Conservation (phyloP, 768 basidiomycete genomes). For the Steccherinum ochraceum region DNA sequence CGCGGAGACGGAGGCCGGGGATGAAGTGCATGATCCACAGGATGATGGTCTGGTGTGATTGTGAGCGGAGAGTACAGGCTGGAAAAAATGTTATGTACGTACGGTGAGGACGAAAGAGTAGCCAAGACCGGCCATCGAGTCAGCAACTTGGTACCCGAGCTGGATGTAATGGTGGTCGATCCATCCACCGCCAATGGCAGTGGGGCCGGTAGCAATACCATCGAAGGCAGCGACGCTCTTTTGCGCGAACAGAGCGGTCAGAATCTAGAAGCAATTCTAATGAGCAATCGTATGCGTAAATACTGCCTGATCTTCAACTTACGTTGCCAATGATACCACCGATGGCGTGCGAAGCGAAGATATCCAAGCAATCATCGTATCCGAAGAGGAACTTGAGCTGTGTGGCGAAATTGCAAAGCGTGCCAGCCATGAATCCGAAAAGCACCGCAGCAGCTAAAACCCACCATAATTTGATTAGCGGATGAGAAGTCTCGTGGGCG, state of each 20-base stretch:
- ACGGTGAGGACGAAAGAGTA: conserved; percentile 79
- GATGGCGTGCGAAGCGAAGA: conserved; percentile 80
- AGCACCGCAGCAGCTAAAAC: conserved; percentile 63
- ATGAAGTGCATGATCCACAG: conserved; percentile 86
- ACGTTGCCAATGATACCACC: conserved; percentile 76
- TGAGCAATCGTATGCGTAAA: conserved; percentile 46
- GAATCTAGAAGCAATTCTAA: conserved; percentile 42
- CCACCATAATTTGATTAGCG: not conserved
- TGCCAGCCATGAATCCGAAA: conserved; percentile 81
- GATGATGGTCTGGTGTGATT: conserved; percentile 54
- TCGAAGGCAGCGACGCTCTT: conserved; percentile 74
- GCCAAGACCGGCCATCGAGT: conserved; percentile 54
- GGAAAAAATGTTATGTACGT: conserved; percentile 20
- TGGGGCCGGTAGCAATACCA: conserved; percentile 38
- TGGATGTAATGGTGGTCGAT: conserved; percentile 77
- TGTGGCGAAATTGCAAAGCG: conserved; percentile 91
- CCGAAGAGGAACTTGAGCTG: conserved; percentile 80
- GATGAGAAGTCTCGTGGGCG: not conserved
- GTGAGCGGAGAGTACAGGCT: not conserved
- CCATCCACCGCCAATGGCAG: conserved; percentile 76
- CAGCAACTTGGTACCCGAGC: conserved; percentile 80
- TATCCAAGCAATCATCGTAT: conserved; percentile 82
- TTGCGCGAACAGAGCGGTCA: conserved; percentile 89
- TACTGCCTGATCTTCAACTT: conserved; percentile 4
- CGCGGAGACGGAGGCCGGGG: conserved; percentile 72